These are phyloP conservation scores for Multifurca ochricompacta DNA, from an alignment of 768 basidiomycete species.

Conservation along the genomic window DNA sequence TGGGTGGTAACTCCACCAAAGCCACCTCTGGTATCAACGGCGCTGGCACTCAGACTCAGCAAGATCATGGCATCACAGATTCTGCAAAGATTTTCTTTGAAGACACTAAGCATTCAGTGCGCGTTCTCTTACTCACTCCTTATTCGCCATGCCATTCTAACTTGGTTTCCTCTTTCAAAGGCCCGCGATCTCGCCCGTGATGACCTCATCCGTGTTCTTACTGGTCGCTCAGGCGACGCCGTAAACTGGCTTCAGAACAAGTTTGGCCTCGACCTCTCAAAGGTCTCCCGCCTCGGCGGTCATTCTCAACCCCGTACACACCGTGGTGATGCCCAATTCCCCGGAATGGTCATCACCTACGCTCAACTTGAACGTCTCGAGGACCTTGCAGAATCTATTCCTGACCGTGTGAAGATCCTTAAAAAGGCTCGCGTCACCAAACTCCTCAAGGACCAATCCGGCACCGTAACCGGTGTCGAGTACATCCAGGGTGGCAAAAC, in stretches of 20 bases:
- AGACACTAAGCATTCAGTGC: slow-evolving; percentile 88
- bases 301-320: slow-evolving; percentile 93
- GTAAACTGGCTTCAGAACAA: slow-evolving; percentile 94
- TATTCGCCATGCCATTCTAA: neutral
- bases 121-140: slow-evolving; percentile 29
- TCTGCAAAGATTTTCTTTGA: slow-evolving; percentile 89
- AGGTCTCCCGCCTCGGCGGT: slow-evolving; percentile 94
- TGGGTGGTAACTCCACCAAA: slow-evolving; percentile 97
- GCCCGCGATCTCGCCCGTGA: slow-evolving; percentile 94
- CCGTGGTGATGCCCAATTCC: slow-evolving; percentile 90
- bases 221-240: slow-evolving; percentile 90
- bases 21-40: slow-evolving; percentile 98
- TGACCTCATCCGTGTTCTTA: slow-evolving; percentile 91
- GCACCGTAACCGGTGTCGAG: slow-evolving; percentile 77
- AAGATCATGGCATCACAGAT: slow-evolving; percentile 78
- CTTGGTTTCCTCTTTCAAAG: slow-evolving; percentile 30
- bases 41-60: slow-evolving; percentile 80
- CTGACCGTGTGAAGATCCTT: slow-evolving; percentile 82
- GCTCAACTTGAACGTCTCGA: slow-evolving; percentile 95
- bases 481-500: slow-evolving; percentile 73
- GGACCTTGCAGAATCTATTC: slow-evolving; percentile 73
- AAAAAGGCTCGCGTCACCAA: slow-evolving; percentile 89
- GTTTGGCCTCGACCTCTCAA: slow-evolving; percentile 87
- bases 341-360: slow-evolving; percentile 97
- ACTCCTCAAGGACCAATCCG: slow-evolving; percentile 76